phyloP scores from a whole-genome alignment of 306 rosid genomes.

The Citrullus colocynthis region DNA sequence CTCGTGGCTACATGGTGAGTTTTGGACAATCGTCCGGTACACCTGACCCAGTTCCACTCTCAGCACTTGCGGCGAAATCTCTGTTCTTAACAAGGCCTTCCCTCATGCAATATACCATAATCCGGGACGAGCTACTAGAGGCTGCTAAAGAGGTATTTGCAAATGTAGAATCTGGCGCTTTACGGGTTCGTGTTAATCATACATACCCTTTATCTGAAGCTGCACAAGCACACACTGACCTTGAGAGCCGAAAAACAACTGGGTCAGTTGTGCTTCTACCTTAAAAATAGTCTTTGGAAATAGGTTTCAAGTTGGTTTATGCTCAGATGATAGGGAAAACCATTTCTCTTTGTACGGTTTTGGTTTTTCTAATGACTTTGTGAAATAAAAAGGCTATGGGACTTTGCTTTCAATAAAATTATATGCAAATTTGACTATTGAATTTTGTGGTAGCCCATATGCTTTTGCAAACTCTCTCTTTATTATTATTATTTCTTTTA shows the following conservation, averaged over 20 bases:
- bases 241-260: constrained; percentile 63
- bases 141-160: constrained; percentile 68
- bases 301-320: neutral
- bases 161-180: constrained; percentile 34
- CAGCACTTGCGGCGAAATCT: constrained; percentile 53
- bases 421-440: neutral
- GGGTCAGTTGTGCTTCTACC: constrained; percentile 83
- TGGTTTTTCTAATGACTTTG: neutral
- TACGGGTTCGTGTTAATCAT: constrained; percentile 68
- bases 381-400: neutral
- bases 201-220: constrained; percentile 70
- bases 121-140: constrained; percentile 57
- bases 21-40: constrained; percentile 84
- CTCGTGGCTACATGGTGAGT: constrained; percentile 62
- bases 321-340: neutral
- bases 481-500: too few species aligned
- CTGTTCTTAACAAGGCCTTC: constrained; percentile 74
- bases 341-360: neutral
- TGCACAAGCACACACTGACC: constrained; percentile 66
- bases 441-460: neutral
- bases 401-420: neutral
- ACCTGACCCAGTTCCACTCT: constrained; percentile 77
- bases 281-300: constrained; percentile 10
- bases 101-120: constrained; percentile 39
- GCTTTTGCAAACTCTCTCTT: too few species aligned